Evolutionary conservation across 371 early-diverging fungal species (phyloP).

Genomic region (Polyrhizophydium stewartii): DNA sequence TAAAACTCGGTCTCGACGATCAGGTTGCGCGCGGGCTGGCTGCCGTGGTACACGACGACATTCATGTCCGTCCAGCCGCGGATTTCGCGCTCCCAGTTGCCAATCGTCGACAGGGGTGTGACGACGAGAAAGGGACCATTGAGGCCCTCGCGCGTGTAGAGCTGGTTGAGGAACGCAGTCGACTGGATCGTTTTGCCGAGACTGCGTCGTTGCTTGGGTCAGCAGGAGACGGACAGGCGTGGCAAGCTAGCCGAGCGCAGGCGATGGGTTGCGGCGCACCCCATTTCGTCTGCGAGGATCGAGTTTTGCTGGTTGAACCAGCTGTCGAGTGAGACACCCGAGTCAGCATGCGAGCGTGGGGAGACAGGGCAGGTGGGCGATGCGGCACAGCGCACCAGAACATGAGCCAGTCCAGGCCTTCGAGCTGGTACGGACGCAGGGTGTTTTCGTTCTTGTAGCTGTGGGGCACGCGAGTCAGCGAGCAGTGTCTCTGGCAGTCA

Average conservation of each 20-base stretch:
- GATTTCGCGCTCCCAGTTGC: conserved; percentile 94
- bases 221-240: conserved; percentile 43
- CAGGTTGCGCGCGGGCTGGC: conserved; percentile 69
- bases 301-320: conserved; percentile 96
- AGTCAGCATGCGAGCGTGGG: neutral
- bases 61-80: conserved; percentile 93
- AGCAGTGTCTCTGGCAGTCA: neutral
- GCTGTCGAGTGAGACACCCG: conserved; percentile 4
- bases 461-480: conserved; percentile 5
- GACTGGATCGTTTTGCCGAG: conserved; percentile 99
- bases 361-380: too few relatives aligned
- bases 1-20: conserved; percentile 94
- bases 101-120: conserved; percentile 92
- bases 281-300: conserved; percentile 79
- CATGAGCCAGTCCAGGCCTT: conserved; percentile 98
- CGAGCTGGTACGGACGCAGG: conserved; percentile 87
- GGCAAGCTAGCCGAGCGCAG: neutral
- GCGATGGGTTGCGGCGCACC: too few relatives aligned
- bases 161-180: conserved; percentile 87
- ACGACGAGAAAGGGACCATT: conserved; percentile 95
- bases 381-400: conserved; percentile 52
- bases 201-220: conserved; percentile 59
- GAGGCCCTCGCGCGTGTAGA: conserved; percentile 74
- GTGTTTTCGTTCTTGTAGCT: conserved; percentile 66
- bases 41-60: conserved; percentile 86